A percentile compares a stretch with the other conserved stretches of the same genome.
Evolutionary conservation across 176 grass and related monocot genomes (phyloP).

Genomic region (Eragrostis curvula): DNA sequence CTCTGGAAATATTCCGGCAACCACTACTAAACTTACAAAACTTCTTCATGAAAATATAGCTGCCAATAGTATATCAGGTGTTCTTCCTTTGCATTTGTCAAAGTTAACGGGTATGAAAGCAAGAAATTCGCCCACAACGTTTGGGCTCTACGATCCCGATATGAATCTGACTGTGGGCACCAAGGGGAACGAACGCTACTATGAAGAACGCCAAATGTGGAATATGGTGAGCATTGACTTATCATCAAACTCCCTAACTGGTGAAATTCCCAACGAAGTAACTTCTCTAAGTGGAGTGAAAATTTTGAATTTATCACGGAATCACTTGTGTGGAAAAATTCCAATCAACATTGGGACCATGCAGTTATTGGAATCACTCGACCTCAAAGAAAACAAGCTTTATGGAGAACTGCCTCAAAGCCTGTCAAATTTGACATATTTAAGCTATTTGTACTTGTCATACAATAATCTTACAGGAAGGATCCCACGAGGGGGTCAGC

Average conservation of each 20-base stretch:
- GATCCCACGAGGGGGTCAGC: constrained; percentile 39
- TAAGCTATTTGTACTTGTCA: constrained; percentile 37
- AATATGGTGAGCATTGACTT: constrained; percentile 33
- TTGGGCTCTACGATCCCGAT: too few relatives aligned
- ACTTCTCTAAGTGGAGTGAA: not conserved
- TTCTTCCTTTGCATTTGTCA: too few relatives aligned
- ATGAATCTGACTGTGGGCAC: too few relatives aligned
- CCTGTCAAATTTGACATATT: constrained; percentile 18
- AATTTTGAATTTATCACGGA: constrained; percentile 41
- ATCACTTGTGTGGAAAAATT: constrained; percentile 18
- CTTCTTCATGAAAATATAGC: too few relatives aligned
- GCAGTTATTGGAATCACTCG: constrained; percentile 43
- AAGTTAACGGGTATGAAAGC: too few relatives aligned
- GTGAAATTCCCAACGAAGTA: constrained; percentile 37
- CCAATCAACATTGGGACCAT: constrained; percentile 19
- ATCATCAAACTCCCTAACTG: constrained; percentile 36
- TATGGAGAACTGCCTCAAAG: constrained; percentile 18
- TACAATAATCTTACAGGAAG: constrained; percentile 44
- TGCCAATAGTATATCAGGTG: too few relatives aligned
- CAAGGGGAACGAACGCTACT: too few relatives aligned
- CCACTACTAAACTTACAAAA: too few relatives aligned
- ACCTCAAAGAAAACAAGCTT: constrained; percentile 36
- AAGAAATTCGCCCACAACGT: too few relatives aligned
- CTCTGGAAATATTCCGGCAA: too few relatives aligned
- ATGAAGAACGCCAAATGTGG: too few relatives aligned